Evolutionary conservation across 192 early-diverging fungal species (phyloP).

Genomic region (Dispira simplex): DNA sequence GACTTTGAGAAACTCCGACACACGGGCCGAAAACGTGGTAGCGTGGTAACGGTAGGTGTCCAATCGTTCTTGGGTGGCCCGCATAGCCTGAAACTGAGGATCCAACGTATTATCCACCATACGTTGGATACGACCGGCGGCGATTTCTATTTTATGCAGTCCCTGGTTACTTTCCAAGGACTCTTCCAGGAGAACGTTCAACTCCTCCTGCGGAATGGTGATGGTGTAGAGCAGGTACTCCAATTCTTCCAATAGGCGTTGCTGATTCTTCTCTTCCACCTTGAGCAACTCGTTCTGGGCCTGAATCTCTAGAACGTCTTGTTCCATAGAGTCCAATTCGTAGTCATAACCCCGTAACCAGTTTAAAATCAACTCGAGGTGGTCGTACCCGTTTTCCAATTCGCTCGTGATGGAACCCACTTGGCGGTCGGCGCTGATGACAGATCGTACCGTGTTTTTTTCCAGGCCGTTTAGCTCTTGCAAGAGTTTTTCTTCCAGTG

Average conservation of each 20-base stretch:
- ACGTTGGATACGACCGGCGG: slow-evolving; percentile 47
- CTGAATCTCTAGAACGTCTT: slow-evolving; percentile 93
- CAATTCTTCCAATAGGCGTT: slow-evolving; percentile 67
- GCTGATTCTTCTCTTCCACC: slow-evolving; percentile 77
- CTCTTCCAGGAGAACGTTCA: slow-evolving; percentile 46
- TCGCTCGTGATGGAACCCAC: slow-evolving; percentile 62
- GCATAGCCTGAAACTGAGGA: slow-evolving; percentile 33
- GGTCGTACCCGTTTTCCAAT: slow-evolving; percentile 66
- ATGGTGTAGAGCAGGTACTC: slow-evolving; percentile 59
- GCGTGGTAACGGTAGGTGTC: slow-evolving; percentile 48
- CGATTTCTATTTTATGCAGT: slow-evolving; percentile 40
- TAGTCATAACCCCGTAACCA: slow-evolving; percentile 76
- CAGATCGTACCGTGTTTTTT: slow-evolving; percentile 85
- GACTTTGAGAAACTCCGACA: slow-evolving; percentile 44
- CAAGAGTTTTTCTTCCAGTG: slow-evolving; percentile 66
- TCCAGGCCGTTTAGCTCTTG: slow-evolving; percentile 77
- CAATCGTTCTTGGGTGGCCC: slow-evolving; percentile 42
- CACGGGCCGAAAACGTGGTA: slow-evolving; percentile 42
- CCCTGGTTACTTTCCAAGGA: slow-evolving; percentile 42
- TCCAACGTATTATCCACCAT: slow-evolving; percentile 42
- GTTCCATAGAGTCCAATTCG: slow-evolving; percentile 82
- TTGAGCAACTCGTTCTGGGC: slow-evolving; percentile 82
- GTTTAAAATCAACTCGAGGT: slow-evolving; percentile 74
- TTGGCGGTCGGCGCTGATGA: slow-evolving; percentile 81
- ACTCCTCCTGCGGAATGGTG: slow-evolving; percentile 38